Evolutionary conservation across 805 yeast genomes (phyloP), one percentile per base, ranked within the genome.

Genomic region (Hagleromyces aurorensis): DNA sequence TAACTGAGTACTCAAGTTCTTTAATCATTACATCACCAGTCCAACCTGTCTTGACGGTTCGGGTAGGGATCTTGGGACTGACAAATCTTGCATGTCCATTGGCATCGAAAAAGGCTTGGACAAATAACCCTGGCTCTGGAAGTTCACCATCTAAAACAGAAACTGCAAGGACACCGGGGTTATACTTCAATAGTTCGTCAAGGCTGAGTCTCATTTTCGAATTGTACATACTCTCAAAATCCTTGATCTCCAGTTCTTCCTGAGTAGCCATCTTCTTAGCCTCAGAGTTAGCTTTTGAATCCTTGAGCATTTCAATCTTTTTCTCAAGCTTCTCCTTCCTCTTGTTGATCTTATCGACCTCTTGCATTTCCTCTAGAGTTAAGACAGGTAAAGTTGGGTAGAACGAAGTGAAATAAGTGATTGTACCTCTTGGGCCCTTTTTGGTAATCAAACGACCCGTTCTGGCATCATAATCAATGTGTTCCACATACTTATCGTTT

Each of bases 351-450:
- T 64, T 61, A 37, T 65, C 67, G 30, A 69, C 73, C 44, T 76
- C 86, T 34, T 62, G 65, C 23, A 72, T 62, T 41, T 85, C 95
- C 32, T 75, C 78, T 23, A 85, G 75, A 20, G 84, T 72, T 62
- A 76, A 65, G n/a, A 87, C 79, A 6, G 87, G 84, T 30, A 80
- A 55, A 8, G 78, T 60, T 18, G 98, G 98, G 60, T 75, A 87
- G 65, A 89, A 91, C 2, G 93, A 72, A 33, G 82, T 61, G 4
- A 74, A 66, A 55, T 84, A 91, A 4, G 73, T 68, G 19, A 91
- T 64, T 14, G 68, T 58, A 53, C 98, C 98, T 62, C 79, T 81
- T 18, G 91, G 74, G n/a, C 89, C 85, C 47, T 76, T 80, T 54
- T 73, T 79, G 48, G 72, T 72, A 25, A 81, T 72, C 41, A 91